These are phyloP conservation scores for Pleurotus sapidus DNA, from an alignment of 768 basidiomycete genomes.

Conservation along the genomic window DNA sequence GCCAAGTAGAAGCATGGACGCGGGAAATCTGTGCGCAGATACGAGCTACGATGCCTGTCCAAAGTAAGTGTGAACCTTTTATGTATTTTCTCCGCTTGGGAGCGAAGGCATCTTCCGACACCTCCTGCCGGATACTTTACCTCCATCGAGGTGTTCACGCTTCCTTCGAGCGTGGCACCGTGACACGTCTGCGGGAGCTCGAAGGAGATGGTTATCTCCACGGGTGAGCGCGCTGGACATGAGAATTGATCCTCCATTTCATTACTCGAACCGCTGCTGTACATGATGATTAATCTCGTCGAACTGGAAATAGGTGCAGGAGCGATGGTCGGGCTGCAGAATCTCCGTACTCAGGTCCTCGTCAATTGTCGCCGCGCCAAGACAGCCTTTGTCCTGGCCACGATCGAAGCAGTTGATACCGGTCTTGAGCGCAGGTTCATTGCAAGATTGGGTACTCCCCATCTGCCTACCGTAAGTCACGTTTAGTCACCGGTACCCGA, in stretches of 20 bases:
- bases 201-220: slow-evolving; percentile 3
- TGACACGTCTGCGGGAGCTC: background rate
- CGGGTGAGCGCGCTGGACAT: slow-evolving; percentile 1
- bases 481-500: slow-evolving; percentile 7
- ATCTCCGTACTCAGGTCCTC: slow-evolving; percentile 19
- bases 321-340: slow-evolving; percentile 8
- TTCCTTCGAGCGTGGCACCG: too few species aligned
- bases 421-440: slow-evolving; percentile 46
- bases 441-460: slow-evolving; percentile 55
- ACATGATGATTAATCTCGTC: background rate
- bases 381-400: slow-evolving; percentile 65
- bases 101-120: background rate
- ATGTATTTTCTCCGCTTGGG: background rate
- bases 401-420: slow-evolving; percentile 81
- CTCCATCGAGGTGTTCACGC: too few species aligned
- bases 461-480: slow-evolving; percentile 63
- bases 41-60: background rate
- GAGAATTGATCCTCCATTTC: slow-evolving; percentile 5
- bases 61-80: background rate
- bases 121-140: background rate
- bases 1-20: slow-evolving; percentile 25
- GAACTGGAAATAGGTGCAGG: background rate
- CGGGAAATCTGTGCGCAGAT: slow-evolving; percentile 1
- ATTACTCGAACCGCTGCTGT: background rate
- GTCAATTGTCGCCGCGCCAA: slow-evolving; percentile 28